Conservation (phyloP, 345 rosid species). For the Citrus inodora region DNA sequence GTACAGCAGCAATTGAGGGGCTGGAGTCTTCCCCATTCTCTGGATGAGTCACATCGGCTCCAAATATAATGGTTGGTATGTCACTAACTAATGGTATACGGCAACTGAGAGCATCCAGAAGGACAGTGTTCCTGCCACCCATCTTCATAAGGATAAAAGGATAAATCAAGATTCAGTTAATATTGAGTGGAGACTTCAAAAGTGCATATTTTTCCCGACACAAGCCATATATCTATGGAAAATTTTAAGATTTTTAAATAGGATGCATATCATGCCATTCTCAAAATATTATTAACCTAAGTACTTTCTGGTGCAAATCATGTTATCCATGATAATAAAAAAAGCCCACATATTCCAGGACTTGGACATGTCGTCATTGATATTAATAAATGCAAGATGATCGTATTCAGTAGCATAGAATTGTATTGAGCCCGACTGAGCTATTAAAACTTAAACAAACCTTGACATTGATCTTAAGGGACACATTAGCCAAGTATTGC, state of each 20-base stretch:
- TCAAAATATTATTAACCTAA: background rate
- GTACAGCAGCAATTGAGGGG: slow-evolving; percentile 97
- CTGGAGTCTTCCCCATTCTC: slow-evolving; percentile 99
- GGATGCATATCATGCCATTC: background rate
- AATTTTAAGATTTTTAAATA: background rate
- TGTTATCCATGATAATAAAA: background rate
- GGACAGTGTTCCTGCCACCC: slow-evolving; percentile 99
- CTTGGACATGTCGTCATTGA: background rate
- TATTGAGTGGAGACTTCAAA: background rate
- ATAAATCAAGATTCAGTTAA: background rate
- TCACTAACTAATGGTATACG: slow-evolving; percentile 96
- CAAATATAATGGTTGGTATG: slow-evolving; percentile 96
- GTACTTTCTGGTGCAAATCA: background rate
- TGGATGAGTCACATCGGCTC: slow-evolving; percentile 98
- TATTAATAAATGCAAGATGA: slow-evolving; percentile 7
- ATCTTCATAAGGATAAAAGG: slow-evolving; percentile 46
- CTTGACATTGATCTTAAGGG: slow-evolving; percentile 97
- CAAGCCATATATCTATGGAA: background rate
- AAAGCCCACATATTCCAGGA: background rate
- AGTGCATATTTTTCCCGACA: background rate
- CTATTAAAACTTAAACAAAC: slow-evolving; percentile 29
- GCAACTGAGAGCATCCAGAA: slow-evolving; percentile 94
- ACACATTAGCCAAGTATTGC: slow-evolving; percentile 94
- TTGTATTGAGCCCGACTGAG: background rate
- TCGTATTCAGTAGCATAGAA: background rate